Conservation (phyloP, 495 filamentous ascomycete genomes). For the Neurospora sp. region DNA sequence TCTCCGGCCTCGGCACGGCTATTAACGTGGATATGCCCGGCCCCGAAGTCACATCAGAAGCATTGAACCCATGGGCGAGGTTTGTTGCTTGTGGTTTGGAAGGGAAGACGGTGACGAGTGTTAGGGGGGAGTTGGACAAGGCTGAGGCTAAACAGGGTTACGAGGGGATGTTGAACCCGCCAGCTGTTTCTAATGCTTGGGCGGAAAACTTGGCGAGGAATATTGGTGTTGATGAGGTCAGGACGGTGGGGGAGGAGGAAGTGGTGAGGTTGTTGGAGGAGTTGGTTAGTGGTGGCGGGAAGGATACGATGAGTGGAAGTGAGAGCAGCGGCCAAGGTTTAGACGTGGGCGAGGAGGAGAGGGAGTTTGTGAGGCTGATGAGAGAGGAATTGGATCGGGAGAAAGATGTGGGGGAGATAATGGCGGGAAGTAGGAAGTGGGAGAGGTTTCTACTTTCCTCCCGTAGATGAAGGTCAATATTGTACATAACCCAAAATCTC, state of each 20-base stretch:
- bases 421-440: not conserved
- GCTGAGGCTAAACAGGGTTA: not conserved
- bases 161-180: not conserved
- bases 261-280: conserved; percentile 12
- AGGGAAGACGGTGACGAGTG: conserved; percentile 65
- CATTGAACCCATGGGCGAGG: conserved; percentile 38
- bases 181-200: conserved; percentile 10
- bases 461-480: no score
- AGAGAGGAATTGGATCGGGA: not conserved
- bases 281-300: not conserved
- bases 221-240: conserved; percentile 17
- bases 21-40: conserved; percentile 61
- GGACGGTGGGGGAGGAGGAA: conserved; percentile 8
- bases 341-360: conserved; percentile 7
- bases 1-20: conserved; percentile 79
- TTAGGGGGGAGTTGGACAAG: conserved; percentile 27
- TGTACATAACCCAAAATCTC: not conserved
- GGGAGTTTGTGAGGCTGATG: conserved; percentile 6
- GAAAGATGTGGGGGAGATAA: not conserved
- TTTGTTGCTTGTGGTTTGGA: conserved; percentile 83
- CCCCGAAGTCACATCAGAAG: conserved; percentile 1
- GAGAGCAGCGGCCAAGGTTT: no score
- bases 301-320: not conserved
- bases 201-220: conserved; percentile 15
- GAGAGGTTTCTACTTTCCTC: no score